phyloP scores from a whole-genome alignment of 2,329 filamentous ascomycete genomes.

The Sporothrix brasiliensis region DNA sequence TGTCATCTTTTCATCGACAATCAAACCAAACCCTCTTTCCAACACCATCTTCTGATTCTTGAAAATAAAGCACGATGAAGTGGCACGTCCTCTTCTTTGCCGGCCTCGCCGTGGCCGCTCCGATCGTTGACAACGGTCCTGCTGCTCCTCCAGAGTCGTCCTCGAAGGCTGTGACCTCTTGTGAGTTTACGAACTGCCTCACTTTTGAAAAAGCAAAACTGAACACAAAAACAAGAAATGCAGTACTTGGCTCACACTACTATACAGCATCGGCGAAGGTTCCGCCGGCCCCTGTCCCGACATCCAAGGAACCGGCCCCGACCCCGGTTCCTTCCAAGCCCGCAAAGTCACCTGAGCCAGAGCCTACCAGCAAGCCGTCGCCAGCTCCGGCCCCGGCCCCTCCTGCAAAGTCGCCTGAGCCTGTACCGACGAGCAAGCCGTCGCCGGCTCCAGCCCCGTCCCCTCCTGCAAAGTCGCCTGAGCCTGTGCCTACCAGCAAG shows the following conservation, averaged over 20 bases:
- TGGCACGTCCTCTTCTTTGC: constrained; percentile 1
- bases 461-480: too few relatives aligned
- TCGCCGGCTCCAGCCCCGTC: too few relatives aligned
- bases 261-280: neutral
- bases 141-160: neutral
- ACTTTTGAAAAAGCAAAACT: neutral
- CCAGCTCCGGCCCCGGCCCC: neutral
- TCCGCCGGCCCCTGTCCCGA: neutral
- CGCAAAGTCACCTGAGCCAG: neutral
- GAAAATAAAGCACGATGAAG: neutral
- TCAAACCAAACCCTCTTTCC: neutral
- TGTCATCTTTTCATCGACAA: neutral
- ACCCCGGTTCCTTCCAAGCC: too few relatives aligned
- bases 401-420: too few relatives aligned
- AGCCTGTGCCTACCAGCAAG: too few relatives aligned
- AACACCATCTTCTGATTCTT: neutral
- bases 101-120: neutral
- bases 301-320: neutral
- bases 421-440: too few relatives aligned
- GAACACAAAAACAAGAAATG: too few relatives aligned
- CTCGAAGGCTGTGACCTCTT: neutral
- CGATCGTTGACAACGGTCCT: neutral
- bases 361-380: neutral
- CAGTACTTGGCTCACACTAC: neutral
- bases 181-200: neutral